These are phyloP conservation scores for Lasiodiplodia theobromae DNA, from an alignment of 2,329 filamentous ascomycete species.

Conservation along the genomic window DNA sequence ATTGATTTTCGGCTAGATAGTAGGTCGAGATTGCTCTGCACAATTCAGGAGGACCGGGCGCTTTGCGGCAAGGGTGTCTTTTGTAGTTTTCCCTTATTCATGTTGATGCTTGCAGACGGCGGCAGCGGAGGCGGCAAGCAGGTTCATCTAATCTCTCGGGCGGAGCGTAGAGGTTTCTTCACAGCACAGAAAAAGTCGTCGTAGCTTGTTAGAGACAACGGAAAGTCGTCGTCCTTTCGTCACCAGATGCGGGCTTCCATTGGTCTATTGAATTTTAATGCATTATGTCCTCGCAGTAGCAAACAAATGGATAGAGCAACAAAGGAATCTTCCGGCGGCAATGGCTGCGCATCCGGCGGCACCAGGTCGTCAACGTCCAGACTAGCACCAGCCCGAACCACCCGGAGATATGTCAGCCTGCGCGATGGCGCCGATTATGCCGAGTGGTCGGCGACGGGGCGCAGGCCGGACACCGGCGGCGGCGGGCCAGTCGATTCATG, in stretches of 20 bases:
- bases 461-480: slow-evolving; percentile 19
- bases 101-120: slow-evolving; percentile 30
- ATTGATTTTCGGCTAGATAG: slow-evolving; percentile 29
- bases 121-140: slow-evolving; percentile 29
- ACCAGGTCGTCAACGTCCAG: neutral
- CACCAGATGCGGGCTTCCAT: slow-evolving; percentile 25
- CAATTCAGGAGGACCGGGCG: slow-evolving; percentile 31
- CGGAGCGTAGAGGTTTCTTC: slow-evolving; percentile 29
- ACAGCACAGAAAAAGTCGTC: slow-evolving; percentile 29
- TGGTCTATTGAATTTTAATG: slow-evolving; percentile 27
- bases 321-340: neutral
- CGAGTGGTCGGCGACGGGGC: slow-evolving; percentile 22
- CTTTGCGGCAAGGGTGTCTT: slow-evolving; percentile 30
- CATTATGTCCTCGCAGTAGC: slow-evolving; percentile 13
- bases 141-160: slow-evolving; percentile 29
- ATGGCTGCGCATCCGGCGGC: slow-evolving; percentile 7
- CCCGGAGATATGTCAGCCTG: slow-evolving; percentile 7
- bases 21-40: slow-evolving; percentile 31
- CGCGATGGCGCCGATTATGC: slow-evolving; percentile 12
- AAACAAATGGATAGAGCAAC: neutral
- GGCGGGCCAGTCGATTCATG: slow-evolving; percentile 12
- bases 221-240: slow-evolving; percentile 24
- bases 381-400: slow-evolving; percentile 2
- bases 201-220: slow-evolving; percentile 30
- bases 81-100: slow-evolving; percentile 26